phyloP scores from a whole-genome alignment of 305 asterid genomes.

The Lippia alba region DNA sequence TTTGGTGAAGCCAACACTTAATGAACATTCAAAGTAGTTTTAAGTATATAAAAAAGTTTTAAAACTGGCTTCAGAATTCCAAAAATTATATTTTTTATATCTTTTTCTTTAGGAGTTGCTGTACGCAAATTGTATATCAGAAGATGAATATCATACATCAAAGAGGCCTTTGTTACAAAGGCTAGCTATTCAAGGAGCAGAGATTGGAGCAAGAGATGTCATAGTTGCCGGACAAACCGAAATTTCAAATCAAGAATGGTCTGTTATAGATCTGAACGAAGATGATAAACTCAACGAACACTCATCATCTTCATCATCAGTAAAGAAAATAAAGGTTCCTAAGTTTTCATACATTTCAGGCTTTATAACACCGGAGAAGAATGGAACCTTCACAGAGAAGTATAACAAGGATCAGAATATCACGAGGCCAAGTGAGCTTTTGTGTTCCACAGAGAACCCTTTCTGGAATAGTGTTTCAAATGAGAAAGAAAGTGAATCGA shows the following conservation, averaged over 20 bases:
- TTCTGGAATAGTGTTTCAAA: slow-evolving; percentile 58
- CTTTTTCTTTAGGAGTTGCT: slow-evolving; percentile 58
- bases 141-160: slow-evolving; percentile 80
- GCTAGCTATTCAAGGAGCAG: slow-evolving; percentile 91
- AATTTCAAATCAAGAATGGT: slow-evolving; percentile 65
- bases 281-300: slow-evolving; percentile 47
- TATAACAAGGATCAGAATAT: slow-evolving; percentile 31
- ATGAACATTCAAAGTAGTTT: too few species aligned
- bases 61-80: too few species aligned
- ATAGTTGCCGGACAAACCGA: slow-evolving; percentile 51
- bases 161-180: slow-evolving; percentile 88
- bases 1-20: too few species aligned
- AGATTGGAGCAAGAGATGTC: slow-evolving; percentile 78
- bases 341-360: slow-evolving; percentile 45
- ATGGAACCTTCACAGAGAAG: slow-evolving; percentile 30
- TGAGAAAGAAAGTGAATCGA: slow-evolving; percentile 54
- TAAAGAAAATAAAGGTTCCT: slow-evolving; percentile 61
- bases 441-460: slow-evolving; percentile 45
- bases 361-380: slow-evolving; percentile 52
- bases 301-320: slow-evolving; percentile 19
- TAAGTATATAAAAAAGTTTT: too few species aligned
- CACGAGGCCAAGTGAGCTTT: slow-evolving; percentile 20
- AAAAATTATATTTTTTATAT: too few species aligned
- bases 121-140: slow-evolving; percentile 80
- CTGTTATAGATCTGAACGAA: slow-evolving; percentile 68